Percentiles rank a stretch among this genome's conserved stretches.
Conservation (phyloP, 495 filamentous ascomycete species). For the Podospora pseudocomata region DNA sequence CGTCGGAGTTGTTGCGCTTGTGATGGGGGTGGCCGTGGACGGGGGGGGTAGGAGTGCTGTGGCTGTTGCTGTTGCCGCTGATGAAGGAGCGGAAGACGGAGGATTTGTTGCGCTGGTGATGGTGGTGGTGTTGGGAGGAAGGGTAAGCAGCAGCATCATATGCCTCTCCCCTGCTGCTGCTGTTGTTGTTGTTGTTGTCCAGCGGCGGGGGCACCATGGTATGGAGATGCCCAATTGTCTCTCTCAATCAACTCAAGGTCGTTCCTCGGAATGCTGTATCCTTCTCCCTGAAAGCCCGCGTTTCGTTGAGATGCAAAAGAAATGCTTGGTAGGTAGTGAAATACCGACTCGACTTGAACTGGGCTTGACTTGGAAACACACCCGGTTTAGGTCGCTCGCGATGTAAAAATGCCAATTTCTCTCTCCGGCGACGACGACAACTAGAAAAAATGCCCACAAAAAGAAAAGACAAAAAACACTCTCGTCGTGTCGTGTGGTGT, state of each 20-base stretch:
- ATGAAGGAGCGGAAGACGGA: slow-evolving; percentile 58
- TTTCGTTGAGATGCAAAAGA: background rate
- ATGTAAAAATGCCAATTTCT: background rate
- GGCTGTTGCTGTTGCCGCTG: background rate
- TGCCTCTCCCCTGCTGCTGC: background rate
- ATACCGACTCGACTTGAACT: background rate
- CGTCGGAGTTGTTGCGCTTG: slow-evolving; percentile 49
- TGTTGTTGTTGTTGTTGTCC: too few species aligned
- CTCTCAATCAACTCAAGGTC: background rate
- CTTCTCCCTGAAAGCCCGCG: background rate
- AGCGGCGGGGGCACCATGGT: background rate
- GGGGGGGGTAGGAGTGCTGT: background rate
- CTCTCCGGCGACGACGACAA: background rate
- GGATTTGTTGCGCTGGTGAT: slow-evolving; percentile 52
- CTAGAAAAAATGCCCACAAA: background rate
- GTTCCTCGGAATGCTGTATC: background rate
- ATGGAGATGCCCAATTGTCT: too few species aligned
- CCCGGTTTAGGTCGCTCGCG: background rate
- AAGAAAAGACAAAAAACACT: too few species aligned
- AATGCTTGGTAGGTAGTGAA: too few species aligned
- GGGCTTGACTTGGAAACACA: background rate
- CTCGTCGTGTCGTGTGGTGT: too few species aligned
- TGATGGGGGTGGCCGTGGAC: background rate
- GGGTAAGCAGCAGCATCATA: background rate
- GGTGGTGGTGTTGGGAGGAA: background rate